Conservation (phyloP, 352 stramenopile genomes). For the Pythium brachiatum region DNA sequence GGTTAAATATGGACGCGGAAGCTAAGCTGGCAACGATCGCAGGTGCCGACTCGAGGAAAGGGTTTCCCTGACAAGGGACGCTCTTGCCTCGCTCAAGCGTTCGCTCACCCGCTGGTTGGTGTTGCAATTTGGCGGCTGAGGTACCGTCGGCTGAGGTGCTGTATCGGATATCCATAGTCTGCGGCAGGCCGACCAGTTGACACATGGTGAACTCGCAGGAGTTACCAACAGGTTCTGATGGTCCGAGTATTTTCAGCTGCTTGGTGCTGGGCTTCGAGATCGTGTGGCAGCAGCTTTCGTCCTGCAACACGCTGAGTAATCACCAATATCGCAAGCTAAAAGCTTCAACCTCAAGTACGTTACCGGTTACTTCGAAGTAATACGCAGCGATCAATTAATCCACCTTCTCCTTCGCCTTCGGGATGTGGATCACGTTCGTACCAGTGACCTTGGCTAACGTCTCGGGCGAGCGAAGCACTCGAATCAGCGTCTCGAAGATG, state of each 20-base stretch:
- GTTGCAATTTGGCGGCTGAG: neutral
- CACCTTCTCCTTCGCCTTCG: slow-evolving; percentile 78
- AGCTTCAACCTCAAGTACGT: too few species aligned
- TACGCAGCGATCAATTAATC: slow-evolving; percentile 56
- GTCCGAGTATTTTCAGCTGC: neutral
- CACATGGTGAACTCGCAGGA: too few species aligned
- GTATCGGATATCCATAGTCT: too few species aligned
- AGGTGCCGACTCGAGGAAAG: neutral
- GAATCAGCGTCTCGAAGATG: slow-evolving; percentile 86
- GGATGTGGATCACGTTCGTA: slow-evolving; percentile 85
- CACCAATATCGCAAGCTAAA: too few species aligned
- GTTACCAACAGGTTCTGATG: too few species aligned
- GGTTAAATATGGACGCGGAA: neutral
- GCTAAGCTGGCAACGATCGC: neutral
- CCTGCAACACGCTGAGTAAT: too few species aligned
- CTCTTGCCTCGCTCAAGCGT: neutral
- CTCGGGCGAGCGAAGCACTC: slow-evolving; percentile 80
- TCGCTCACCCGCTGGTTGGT: neutral
- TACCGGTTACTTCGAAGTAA: too few species aligned
- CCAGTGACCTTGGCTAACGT: slow-evolving; percentile 84
- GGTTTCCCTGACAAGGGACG: neutral
- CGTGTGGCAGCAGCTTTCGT: too few species aligned
- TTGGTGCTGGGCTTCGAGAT: neutral
- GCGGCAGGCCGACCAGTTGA: neutral
- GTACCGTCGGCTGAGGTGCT: neutral